A percentile compares a stretch with the other conserved stretches of the same genome.
phyloP scores from a whole-genome alignment of 2,329 filamentous ascomycete species.

The Penicillium occitanis region DNA sequence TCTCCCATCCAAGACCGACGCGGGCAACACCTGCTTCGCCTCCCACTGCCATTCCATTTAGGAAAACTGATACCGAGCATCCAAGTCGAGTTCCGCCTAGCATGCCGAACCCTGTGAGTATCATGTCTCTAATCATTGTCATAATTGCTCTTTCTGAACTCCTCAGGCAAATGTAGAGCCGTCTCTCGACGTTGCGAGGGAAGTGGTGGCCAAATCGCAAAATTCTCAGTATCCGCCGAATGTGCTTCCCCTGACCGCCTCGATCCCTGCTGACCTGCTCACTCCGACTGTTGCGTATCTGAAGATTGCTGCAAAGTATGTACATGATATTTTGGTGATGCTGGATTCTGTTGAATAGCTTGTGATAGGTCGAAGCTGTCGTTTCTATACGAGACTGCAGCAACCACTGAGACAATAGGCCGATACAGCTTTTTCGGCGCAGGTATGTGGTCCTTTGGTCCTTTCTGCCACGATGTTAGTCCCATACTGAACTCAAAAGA shows the following conservation, averaged over 20 bases:
- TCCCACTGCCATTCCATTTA: neutral
- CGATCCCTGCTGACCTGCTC: constrained; percentile 86
- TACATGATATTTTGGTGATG: constrained; percentile 25
- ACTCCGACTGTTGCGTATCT: constrained; percentile 92
- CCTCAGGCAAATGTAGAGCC: constrained; percentile 55
- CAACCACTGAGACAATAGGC: constrained; percentile 87
- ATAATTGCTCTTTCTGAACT: neutral
- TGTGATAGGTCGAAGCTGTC: constrained; percentile 66
- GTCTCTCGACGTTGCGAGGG: constrained; percentile 60
- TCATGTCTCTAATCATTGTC: neutral
- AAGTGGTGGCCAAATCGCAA: constrained; percentile 55
- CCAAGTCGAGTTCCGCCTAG: neutral
- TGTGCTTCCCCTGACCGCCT: constrained; percentile 76
- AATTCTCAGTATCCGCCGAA: constrained; percentile 64
- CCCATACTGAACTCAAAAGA: constrained; percentile 40
- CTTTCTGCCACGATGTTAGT: neutral
- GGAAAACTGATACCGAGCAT: neutral
- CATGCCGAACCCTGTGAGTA: neutral
- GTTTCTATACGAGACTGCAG: constrained; percentile 93
- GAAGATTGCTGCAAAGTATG: constrained; percentile 75
- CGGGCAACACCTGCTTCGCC: neutral
- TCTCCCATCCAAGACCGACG: neutral
- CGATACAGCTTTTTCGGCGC: constrained; percentile 94
- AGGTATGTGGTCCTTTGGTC: constrained; percentile 44
- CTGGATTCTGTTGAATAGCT: neutral